A percentile compares a stretch with the other conserved stretches of the same genome.
Conservation (phyloP, 371 early-diverging fungal species). For the Basidiobolus meristosporus region DNA sequence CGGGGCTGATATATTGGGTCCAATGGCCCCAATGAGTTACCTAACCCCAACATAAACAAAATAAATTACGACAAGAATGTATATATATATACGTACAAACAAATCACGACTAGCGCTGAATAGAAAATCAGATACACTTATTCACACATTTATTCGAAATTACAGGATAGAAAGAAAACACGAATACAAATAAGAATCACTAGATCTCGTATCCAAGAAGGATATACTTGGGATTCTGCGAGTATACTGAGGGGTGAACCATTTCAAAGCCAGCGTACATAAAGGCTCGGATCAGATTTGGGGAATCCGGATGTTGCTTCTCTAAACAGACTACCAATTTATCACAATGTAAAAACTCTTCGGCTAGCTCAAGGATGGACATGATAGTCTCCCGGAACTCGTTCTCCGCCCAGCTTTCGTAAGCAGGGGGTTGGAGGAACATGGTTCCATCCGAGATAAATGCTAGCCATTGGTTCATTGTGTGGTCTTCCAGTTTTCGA, state of each 20-base stretch:
- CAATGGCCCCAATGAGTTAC: no score
- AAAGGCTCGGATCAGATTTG: constrained; percentile 14
- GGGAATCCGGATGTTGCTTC: constrained; percentile 2
- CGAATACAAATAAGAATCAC: no score
- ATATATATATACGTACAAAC: no score
- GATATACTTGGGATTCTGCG: constrained; percentile 9
- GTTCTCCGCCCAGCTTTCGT: constrained; percentile 5
- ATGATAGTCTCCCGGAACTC: constrained; percentile 11
- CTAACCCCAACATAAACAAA: no score
- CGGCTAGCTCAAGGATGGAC: constrained; percentile 18
- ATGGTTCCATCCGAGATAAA: constrained; percentile 11
- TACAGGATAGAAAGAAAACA: no score
- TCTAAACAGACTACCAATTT: constrained; percentile 11
- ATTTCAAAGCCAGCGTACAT: constrained; percentile 21
- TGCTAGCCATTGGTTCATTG: constrained; percentile 8
- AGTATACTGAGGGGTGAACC: constrained; percentile 13
- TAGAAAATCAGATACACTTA: no score
- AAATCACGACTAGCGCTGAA: no score
- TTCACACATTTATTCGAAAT: no score
- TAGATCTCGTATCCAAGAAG: constrained; percentile 11
- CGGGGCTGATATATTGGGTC: no score
- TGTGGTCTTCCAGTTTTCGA: not conserved
- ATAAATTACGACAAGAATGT: no score
- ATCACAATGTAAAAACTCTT: constrained; percentile 8
- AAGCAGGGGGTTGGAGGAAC: constrained; percentile 6